Conservation (phyloP, 495 filamentous ascomycete genomes). For the Neurospora hispaniola region DNA sequence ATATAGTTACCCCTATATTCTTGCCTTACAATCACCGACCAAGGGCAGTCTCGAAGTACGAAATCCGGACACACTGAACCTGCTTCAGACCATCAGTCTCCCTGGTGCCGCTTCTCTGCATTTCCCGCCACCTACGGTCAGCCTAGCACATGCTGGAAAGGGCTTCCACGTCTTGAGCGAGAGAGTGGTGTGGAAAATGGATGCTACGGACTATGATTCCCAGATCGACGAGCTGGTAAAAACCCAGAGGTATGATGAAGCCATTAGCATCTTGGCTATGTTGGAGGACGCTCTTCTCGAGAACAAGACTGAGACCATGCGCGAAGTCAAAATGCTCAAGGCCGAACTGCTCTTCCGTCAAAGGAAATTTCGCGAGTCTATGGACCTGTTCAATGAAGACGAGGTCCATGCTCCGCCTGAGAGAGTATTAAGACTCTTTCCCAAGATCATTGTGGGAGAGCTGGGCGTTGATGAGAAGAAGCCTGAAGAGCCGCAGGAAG, state of each 20-base stretch:
- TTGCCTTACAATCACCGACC: conserved; percentile 71
- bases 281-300: conserved; percentile 84
- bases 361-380: conserved; percentile 74
- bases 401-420: conserved; percentile 83
- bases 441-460: conserved; percentile 72
- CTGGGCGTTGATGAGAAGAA: conserved; percentile 36
- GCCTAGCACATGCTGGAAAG: conserved; percentile 86
- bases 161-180: conserved; percentile 87
- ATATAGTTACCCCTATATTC: conserved; percentile 90
- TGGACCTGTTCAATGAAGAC: conserved; percentile 74
- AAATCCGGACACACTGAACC: conserved; percentile 80
- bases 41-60: conserved; percentile 85
- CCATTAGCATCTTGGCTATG: conserved; percentile 77
- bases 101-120: conserved; percentile 73
- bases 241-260: conserved; percentile 74
- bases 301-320: conserved; percentile 68
- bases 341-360: conserved; percentile 74
- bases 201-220: conserved; percentile 80
- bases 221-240: conserved; percentile 80
- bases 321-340: conserved; percentile 82
- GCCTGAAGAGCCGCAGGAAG: conserved; percentile 24
- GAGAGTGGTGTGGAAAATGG: conserved; percentile 89
- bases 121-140: conserved; percentile 88
- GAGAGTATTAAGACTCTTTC: conserved; percentile 77
- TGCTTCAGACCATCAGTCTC: conserved; percentile 76